Evolutionary conservation across 805 yeast genomes (phyloP), one percentile per base, ranked within the genome.

Genomic region (Candida glaebosa): DNA sequence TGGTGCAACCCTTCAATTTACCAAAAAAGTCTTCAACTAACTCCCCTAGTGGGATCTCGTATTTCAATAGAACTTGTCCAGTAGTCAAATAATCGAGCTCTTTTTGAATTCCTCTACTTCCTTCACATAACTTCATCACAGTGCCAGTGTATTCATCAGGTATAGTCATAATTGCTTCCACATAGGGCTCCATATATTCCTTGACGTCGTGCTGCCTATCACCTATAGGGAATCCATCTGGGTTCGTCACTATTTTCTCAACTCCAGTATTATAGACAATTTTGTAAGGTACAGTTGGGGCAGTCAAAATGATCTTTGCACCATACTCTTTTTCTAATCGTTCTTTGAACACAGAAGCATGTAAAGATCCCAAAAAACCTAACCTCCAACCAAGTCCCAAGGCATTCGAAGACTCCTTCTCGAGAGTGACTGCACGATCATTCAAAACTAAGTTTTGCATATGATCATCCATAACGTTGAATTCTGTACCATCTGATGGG

Each of bases 381-480:
- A 91, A 66, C 61, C 98, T 79, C 99, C 99, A 91, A 26, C 99
- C 99, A 55, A 90, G 93, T 0, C 99, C 99, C 43, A 91, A 69
- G 0, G 98, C 98, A 56, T 82, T 85, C 0, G 97, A 90, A 0
- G 96, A 87, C 53, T 91, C 97, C 52, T 90, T 79, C 53, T 86
- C 89, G 38, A 91, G 70, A 0, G 93, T 80, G 2, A 93, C 98
- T 1, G 96, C 84, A 53, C 97, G 78, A 57, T 91, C 99, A 58
- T 91, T 91, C 44, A 93, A 69, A 4, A 91, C 95, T 48, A 91
- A 70, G 54, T 88, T 89, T 52, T 84, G 87, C 62, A 91, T 80
- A 58, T 89, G 84, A 53, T 93, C 98, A 56, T 93, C 95, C 70
- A 91, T 73, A 19, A 78, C 83, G 46, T 86, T 85, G 60, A 91